A percentile compares a stretch with the other conserved stretches of the same genome.
phyloP scores from a whole-genome alignment of 306 rosid species.

The Fagus sylvatica region DNA sequence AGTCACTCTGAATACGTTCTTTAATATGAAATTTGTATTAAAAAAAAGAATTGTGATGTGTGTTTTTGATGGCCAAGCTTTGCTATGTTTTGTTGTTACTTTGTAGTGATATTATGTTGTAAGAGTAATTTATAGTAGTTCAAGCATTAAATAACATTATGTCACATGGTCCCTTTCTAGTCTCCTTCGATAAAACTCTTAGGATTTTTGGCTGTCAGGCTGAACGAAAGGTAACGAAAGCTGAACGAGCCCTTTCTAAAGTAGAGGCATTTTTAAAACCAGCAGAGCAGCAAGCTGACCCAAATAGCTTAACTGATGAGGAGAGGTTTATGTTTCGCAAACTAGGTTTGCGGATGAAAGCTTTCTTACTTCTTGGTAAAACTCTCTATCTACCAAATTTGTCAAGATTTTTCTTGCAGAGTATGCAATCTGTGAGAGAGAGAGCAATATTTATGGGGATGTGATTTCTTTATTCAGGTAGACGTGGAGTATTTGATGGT shows the following conservation, averaged over 20 bases:
- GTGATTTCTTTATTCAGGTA: conserved; percentile 58
- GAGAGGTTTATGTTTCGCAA: conserved; percentile 99
- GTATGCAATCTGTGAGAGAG: neutral
- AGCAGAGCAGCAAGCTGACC: conserved; percentile 63
- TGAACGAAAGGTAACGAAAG: conserved; percentile 68
- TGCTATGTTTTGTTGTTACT: neutral
- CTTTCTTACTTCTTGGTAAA: conserved; percentile 93
- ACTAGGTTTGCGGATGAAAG: conserved; percentile 95
- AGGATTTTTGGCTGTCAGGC: conserved; percentile 51
- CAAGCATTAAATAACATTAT: neutral
- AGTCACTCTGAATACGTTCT: neutral
- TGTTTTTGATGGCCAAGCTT: conserved; percentile 7
- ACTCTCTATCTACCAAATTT: conserved; percentile 18
- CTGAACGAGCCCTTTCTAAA: conserved; percentile 74
- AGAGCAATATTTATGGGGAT: conserved; percentile 21
- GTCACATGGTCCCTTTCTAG: conserved; percentile 3
- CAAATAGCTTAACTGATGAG: conserved; percentile 87
- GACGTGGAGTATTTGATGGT: conserved; percentile 98
- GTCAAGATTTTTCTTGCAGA: neutral
- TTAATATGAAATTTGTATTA: neutral
- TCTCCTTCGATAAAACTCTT: conserved; percentile 28
- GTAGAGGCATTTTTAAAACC: conserved; percentile 78
- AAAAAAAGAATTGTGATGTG: neutral
- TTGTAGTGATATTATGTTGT: neutral
- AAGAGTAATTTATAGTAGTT: neutral